A percentile compares a stretch with the other conserved stretches of the same genome.
Conservation (phyloP, 2,329 filamentous ascomycete species). For the Diaporthe aspalathi region DNA sequence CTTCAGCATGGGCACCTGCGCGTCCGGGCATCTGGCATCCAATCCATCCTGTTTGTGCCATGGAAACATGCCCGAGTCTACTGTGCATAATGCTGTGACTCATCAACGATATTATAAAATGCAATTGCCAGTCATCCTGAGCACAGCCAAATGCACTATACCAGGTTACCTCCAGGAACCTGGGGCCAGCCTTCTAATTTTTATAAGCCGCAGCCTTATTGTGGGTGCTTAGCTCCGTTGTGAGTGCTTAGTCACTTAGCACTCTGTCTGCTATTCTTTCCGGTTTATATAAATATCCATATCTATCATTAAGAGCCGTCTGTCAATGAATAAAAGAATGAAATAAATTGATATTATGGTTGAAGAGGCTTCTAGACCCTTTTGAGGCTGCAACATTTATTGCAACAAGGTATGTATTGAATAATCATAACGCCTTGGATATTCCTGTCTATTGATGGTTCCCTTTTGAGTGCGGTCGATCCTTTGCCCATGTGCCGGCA, state of each 20-base stretch:
- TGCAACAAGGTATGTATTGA: neutral
- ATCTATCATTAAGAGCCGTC: too few species aligned
- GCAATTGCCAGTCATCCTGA: neutral
- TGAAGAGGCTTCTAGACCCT: neutral
- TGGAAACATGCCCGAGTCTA: neutral
- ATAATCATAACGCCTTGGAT: neutral
- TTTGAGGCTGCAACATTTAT: neutral
- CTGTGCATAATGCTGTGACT: neutral
- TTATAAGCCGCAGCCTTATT: too few species aligned
- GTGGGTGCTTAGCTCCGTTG: too few species aligned
- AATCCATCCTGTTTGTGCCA: conserved; percentile 8
- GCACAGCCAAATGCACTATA: neutral
- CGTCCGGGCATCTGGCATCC: neutral
- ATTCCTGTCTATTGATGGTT: neutral
- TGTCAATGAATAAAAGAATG: too few species aligned
- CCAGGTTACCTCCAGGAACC: conserved; percentile 4
- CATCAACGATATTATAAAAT: neutral
- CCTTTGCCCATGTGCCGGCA: neutral
- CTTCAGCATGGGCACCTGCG: neutral
- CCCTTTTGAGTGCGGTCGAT: neutral
- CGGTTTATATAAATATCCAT: too few species aligned
- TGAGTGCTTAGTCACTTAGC: too few species aligned
- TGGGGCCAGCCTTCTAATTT: conserved; percentile 5
- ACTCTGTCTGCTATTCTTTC: too few species aligned
- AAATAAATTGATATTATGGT: too few species aligned